Conservation (phyloP, 352 stramenopile species). For the Phytophthora citrophthora region DNA sequence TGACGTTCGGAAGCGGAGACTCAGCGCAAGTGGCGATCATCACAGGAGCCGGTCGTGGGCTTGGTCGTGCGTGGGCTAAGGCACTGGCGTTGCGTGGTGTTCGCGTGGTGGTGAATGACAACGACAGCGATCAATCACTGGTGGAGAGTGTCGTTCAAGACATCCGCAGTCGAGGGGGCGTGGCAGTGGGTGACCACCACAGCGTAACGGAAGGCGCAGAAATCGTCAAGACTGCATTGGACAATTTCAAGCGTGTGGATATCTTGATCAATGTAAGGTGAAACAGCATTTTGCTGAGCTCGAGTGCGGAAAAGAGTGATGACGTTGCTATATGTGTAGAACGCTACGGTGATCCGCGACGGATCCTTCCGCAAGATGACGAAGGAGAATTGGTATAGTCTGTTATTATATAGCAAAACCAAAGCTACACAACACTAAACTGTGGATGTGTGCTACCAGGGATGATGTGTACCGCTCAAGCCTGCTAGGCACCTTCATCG, state of each 20-base stretch:
- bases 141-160: slow-evolving; percentile 49
- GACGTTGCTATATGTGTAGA: slow-evolving; percentile 38
- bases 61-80: slow-evolving; percentile 61
- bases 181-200: slow-evolving; percentile 58
- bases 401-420: background rate
- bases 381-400: slow-evolving; percentile 52
- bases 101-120: slow-evolving; percentile 75
- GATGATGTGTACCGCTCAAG: slow-evolving; percentile 68
- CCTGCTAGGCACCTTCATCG: slow-evolving; percentile 62
- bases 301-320: slow-evolving; percentile 16
- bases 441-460: slow-evolving; percentile 30
- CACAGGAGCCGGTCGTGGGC: slow-evolving; percentile 56
- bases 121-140: slow-evolving; percentile 51
- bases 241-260: slow-evolving; percentile 60
- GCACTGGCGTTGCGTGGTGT: slow-evolving; percentile 53
- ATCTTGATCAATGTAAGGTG: slow-evolving; percentile 80
- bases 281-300: background rate
- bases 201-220: slow-evolving; percentile 52
- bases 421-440: background rate
- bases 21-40: slow-evolving; percentile 69
- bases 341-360: slow-evolving; percentile 74
- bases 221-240: slow-evolving; percentile 53
- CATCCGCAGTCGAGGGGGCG: slow-evolving; percentile 46
- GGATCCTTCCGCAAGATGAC: slow-evolving; percentile 83
- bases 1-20: slow-evolving; percentile 54